Evolutionary conservation across 208 protist genomes (phyloP).

Genomic region (Wallacemonas sp.): DNA sequence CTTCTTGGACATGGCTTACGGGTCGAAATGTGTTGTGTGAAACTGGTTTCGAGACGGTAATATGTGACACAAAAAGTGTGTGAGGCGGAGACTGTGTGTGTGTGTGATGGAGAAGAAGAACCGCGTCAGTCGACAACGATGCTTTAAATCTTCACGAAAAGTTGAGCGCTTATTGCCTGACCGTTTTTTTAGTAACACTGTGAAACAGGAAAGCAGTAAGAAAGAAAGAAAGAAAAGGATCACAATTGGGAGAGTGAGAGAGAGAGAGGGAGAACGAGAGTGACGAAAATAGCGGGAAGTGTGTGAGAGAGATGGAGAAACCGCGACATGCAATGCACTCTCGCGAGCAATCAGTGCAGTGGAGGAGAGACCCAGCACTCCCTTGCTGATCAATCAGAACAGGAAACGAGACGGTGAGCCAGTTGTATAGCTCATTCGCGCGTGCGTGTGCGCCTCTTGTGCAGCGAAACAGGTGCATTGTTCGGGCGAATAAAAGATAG

Average conservation of each 20-base stretch:
- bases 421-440: no score
- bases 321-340: no score
- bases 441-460: no score
- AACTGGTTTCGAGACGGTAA: conserved; percentile 7
- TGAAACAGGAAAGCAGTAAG: neutral
- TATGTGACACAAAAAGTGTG: neutral
- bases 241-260: neutral
- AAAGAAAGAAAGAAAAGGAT: conserved; percentile 1
- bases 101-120: neutral
- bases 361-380: no score
- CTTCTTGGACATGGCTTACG: conserved; percentile 6
- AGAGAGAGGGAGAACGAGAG: neutral
- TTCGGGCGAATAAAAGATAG: no score
- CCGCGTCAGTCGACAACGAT: neutral
- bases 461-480: no score
- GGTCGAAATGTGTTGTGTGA: conserved; percentile 10
- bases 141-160: neutral
- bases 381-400: no score
- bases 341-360: no score
- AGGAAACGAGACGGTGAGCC: no score
- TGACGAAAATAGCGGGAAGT: no score
- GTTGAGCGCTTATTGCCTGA: neutral
- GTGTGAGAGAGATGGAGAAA: no score
- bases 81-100: no score
- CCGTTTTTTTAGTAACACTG: conserved; percentile 6